These are phyloP conservation scores for Graphiopsis chlorocephala DNA, from an alignment of 2,329 filamentous ascomycete species.

Conservation along the genomic window DNA sequence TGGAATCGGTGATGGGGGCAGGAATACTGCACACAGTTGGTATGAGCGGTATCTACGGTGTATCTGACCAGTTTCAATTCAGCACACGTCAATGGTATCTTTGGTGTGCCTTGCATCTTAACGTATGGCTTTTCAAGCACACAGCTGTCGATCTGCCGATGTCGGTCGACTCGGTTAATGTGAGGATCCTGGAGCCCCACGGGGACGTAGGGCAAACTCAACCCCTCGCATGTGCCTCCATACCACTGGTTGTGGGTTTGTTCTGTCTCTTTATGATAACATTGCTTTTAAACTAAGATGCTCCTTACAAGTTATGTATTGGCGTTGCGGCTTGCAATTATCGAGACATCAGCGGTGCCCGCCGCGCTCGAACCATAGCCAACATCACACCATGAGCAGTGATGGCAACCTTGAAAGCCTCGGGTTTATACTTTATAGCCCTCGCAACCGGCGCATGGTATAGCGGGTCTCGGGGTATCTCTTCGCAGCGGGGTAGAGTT, in stretches of 20 bases:
- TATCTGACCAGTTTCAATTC: neutral
- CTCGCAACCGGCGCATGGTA: neutral
- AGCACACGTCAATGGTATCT: neutral
- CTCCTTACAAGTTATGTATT: too few species aligned
- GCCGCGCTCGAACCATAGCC: neutral
- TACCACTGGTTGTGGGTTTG: neutral
- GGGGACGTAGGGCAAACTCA: neutral
- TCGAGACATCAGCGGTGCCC: neutral
- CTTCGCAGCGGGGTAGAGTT: neutral
- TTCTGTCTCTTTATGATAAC: neutral
- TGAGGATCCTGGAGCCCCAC: neutral
- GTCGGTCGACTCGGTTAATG: neutral
- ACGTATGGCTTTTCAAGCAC: neutral
- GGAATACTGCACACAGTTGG: neutral
- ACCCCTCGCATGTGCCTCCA: neutral
- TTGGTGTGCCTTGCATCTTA: neutral
- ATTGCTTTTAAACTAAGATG: neutral
- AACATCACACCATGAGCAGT: neutral
- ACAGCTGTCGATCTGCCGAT: neutral
- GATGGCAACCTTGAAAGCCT: neutral
- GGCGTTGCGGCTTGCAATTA: neutral
- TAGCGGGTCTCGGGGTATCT: conserved; percentile 5
- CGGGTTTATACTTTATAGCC: neutral
- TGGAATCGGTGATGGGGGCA: neutral
- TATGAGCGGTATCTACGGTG: neutral